Evolutionary conservation across 148 eudicot species (phyloP), one percentile per base, ranked within the genome.

Genomic region (Arbutus unedo): DNA sequence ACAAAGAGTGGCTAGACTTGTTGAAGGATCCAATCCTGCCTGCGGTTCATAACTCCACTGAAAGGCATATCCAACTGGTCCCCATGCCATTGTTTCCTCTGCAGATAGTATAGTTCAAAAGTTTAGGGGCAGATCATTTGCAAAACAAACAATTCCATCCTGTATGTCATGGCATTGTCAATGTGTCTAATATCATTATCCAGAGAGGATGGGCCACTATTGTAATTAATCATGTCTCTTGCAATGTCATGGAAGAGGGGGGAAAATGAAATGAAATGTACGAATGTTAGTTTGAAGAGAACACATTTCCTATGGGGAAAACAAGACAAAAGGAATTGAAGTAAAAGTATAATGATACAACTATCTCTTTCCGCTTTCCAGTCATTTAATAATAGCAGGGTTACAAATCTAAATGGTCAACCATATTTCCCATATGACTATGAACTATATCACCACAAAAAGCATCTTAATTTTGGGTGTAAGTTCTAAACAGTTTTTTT

Each of bases 11-110:
- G 82, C 82, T 31, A 21, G 60, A 79, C 18, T 79, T 21, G 81
- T 79, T 67, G 47, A 80, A 80, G 67, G 62, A 67, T 57, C 68
- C 60, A 59, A 51, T 81, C 62, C 51, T 48, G 51, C 76, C 75
- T 16, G 53, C 10, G 43, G 55, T 81, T 53, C 53, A 18, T 50
- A 70, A 70, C 11, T 81, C 82, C 64, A 71, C 15, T 54, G 13
- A 70, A 43, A 81, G 77, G 83, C 83, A 53, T 54, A 38, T 16
- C 77, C 13, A 43, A 53, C 41, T 13, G 83, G 31, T 71, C 68
- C 67, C 77, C 82, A 66, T 23, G 38, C 10, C 38, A 44, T 13
- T 43, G 13, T 38, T 31, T 21, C 10, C 51, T 72, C 59, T 67
- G 76, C 53, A 67, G 76, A 49, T 31, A 31, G 76, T 81, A n/a